Base-by-base conservation (phyloP, 176 grass and related monocot species). In the Oryza punctata region DNA sequence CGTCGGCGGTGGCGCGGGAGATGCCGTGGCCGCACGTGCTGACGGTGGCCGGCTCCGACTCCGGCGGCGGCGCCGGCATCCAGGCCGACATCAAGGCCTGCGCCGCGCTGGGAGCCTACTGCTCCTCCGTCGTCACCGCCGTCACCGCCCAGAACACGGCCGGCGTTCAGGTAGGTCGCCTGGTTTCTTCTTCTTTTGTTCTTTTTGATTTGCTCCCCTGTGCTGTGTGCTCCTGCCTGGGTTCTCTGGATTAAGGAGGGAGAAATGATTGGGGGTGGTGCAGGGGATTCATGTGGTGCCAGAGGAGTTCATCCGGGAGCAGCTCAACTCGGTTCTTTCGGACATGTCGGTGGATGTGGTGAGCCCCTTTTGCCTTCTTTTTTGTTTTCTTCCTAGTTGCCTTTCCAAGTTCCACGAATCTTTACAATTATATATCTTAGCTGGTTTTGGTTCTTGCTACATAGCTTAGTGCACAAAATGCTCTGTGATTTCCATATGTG, bases 331-430 rank as follows among this genome's bases (percentile, higher is more conserved):
- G 12, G 93, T 98, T 75, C 89, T 98, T 40, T 91, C 91, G 23
- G 96, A 98, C 77, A 98, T 98, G 93, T 84, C 87, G 57, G 96
- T 98, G 41, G 91, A 95, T 88, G 93, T 98, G 91, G 96, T 95
- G 72, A 84, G 87, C 72, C 27, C 2, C 68, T 60, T 80, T 85
- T 24, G 54, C 13, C 54, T 44, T 61, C 10, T 54, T 7, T 49
- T 14, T 16, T 18, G 1, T 7, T 18, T 14, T 46, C 44, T 10
- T 13, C 12, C 2, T 11, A 50, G 16, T 45, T 59, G 37, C 9
- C 43, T 43, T 72, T 35, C 40, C 25, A 63, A 64, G 37, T 16
- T 86, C 5, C 12, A 40, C 54, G 8, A 16, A 61, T 73, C 50
- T 82, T 32, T 21, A 41, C 1, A 9, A 15, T 23, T 19, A 41